Evolutionary conservation across 768 basidiomycete genomes (phyloP), one percentile per base, ranked within the genome.

Genomic region (Glaciozyma antarctica): DNA sequence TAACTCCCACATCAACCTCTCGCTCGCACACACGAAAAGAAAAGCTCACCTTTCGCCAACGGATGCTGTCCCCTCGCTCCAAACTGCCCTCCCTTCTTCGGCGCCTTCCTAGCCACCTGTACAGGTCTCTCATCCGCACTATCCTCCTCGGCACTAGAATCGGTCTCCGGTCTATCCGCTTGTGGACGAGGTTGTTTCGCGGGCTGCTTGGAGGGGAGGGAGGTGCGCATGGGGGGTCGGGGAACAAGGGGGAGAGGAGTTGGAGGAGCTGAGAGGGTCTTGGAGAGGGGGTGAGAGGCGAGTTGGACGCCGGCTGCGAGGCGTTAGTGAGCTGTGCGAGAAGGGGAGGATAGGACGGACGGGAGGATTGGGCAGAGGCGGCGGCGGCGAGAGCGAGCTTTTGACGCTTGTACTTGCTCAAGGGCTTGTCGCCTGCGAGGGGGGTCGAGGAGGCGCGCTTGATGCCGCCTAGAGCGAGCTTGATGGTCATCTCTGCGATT

Each of bases 201-300:
- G 24, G 53, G 43, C 16, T 52, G 58, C 13, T n/a, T 32, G 32
- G 49, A 13, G n/a, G 24, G 56, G 8, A 56, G 64, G n/a, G 49
- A 26, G 49, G 49, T 5, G 2, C 24, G n/a, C 51, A 7, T 54
- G 54, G 1, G 61, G 58, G 2, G 55, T 1, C 43, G 62, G 19
- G 43, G 19, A 2, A 48, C 2, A 0, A 28, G 43, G 24, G 56
- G 41, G 17, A 55, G 16, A 1, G 62, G 43, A 15, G 55, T 51
- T 0, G 21, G 19, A 28, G 68, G 68, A 2, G 65, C 59, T 2
- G 68, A 66, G 55, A 66, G 60, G 34, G 64, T 69, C 41, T 69
- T 66, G 21, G 68, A 55, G n/a, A 66, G 62, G 5, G 68, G 68
- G 30, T 69, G 68, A 0, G 68, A 66, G 32, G 64, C 58, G 17